A percentile compares a stretch with the other conserved stretches of the same genome.
These are phyloP conservation scores for Carnegiea gigantea DNA, from an alignment of 179 eudicot genomes.

Conservation along the genomic window DNA sequence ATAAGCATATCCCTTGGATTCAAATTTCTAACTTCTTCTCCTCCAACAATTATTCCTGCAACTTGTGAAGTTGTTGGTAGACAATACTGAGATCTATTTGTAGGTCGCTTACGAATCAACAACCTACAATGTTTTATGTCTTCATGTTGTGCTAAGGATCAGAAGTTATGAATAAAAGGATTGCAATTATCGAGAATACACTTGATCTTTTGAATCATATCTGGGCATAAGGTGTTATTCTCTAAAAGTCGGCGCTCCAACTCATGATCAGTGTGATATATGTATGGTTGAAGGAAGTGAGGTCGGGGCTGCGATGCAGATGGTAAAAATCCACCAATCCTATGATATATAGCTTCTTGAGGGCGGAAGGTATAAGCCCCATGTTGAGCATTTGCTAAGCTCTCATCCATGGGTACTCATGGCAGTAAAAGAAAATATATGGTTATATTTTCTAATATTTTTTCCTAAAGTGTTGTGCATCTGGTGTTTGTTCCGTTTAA, in stretches of 20 bases:
- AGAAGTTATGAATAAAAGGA: background rate
- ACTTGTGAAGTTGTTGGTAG: conserved; percentile 2
- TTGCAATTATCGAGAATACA: conserved; percentile 5
- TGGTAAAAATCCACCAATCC: background rate
- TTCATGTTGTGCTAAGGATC: background rate
- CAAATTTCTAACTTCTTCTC: background rate
- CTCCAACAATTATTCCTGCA: background rate
- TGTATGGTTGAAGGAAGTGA: background rate
- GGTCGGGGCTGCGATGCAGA: background rate
- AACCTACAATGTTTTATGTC: conserved; percentile 2
- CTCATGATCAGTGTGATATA: conserved; percentile 20
- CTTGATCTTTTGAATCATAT: background rate
- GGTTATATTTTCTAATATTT: conserved; percentile 12
- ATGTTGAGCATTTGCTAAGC: conserved; percentile 14
- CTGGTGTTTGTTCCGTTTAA: conserved; percentile 9
- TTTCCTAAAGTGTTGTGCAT: background rate
- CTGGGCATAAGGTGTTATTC: background rate
- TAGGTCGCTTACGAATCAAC: background rate
- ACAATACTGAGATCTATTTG: background rate
- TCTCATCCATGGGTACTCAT: conserved; percentile 13
- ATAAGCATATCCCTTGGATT: too few relatives aligned
- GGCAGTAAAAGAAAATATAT: conserved; percentile 11
- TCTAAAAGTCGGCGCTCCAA: conserved; percentile 6
- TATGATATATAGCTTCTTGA: conserved; percentile 9
- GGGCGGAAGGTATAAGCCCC: conserved; percentile 14